Conservation (phyloP, 208 protist genomes). For the Trichomonas tenax region DNA sequence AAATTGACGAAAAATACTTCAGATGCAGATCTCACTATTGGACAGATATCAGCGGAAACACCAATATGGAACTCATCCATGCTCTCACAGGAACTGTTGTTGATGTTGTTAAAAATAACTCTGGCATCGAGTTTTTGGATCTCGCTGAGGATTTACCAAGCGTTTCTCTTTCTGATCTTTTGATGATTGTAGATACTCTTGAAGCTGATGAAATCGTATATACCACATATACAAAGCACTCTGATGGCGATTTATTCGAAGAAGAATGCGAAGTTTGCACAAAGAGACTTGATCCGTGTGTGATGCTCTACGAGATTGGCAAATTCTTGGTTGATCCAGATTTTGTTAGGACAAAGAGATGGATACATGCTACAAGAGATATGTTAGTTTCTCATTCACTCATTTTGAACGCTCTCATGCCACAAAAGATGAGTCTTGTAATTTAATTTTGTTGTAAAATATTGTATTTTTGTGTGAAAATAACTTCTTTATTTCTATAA, state of each 20-base stretch:
- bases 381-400: neutral
- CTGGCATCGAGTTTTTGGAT: neutral
- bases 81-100: neutral
- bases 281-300: neutral
- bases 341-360: neutral
- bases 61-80: neutral
- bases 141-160: neutral
- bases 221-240: neutral
- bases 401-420: neutral
- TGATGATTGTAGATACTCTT: neutral
- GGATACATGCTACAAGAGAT: neutral
- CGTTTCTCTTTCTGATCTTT: neutral
- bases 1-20: neutral
- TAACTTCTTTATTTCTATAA: too few relatives aligned
- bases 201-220: neutral
- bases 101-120: neutral
- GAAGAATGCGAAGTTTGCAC: neutral
- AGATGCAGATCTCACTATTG: neutral
- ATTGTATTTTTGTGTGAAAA: neutral
- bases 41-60: neutral
- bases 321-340: neutral
- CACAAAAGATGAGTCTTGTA: neutral
- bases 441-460: neutral
- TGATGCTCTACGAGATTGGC: neutral
- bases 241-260: too few relatives aligned